Evolutionary conservation across 305 asterid species (phyloP), one percentile per base, ranked within the genome.

Genomic region (Fraxinus sp.): DNA sequence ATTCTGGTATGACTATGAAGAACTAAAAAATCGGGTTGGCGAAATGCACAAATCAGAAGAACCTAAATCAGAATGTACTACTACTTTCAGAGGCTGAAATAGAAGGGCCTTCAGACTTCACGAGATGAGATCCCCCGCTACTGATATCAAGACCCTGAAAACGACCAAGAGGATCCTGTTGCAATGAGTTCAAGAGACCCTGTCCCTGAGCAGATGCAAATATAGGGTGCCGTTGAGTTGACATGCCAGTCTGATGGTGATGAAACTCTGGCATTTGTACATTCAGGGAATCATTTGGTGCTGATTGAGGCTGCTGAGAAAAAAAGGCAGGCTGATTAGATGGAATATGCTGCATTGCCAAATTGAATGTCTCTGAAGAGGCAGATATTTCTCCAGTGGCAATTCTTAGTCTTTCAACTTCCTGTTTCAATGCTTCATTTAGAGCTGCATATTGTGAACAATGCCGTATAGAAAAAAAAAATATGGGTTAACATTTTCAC

Each of bases 401-500:
- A 46, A 93, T 87, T 87, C 93, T 91, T 37, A 93, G 92, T 82
- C 98, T 91, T 68, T 95, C 98, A 14, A 95, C 97, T 89, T 95
- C 98, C 79, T 92, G 96, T 88, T 91, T 93, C 92, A 95, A 85
- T 80, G 98, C 97, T 86, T 95, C 97, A 22, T 95, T 95, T 43
- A 93, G 88, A 72, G 97, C 98, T 95, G 97, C 90, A 83, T 77
- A 77, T 84, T 77, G 28, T 26, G 37, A 79, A 43, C 46, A 11
- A 14, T 3, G 18, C 6, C 36, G 0, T 11, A 28, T 1, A 28
- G 22, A 30, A 71, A 4, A 70, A 62, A 20, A 70, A 30, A 71
- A 1, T 5, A 7, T 0, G 30, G 39, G 22, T 52, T 43, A 43
- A 13, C 7, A 24, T 77, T 16, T 41, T 11, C 0, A 43, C 39